phyloP scores from a whole-genome alignment of 2,329 filamentous ascomycete species.

The Talaromyces verruculosus region DNA sequence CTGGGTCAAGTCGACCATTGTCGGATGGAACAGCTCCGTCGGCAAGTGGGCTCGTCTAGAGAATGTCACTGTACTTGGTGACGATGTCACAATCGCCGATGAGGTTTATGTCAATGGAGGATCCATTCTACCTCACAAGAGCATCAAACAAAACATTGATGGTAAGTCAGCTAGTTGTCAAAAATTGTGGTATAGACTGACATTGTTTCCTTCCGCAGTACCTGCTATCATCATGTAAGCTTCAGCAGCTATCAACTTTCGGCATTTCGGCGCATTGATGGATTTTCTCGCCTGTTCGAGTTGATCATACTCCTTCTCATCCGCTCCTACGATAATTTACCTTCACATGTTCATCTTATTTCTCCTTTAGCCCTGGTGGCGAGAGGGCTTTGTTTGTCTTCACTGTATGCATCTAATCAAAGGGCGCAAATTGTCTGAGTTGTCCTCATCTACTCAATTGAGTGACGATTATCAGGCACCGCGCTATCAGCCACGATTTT shows the following conservation, averaged over 20 bases:
- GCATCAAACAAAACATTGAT: constrained; percentile 97
- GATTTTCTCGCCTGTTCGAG: not conserved
- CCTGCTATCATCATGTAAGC: constrained; percentile 52
- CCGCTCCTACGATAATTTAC: constrained; percentile 11
- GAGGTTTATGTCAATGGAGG: constrained; percentile 99
- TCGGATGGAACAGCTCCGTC: constrained; percentile 96
- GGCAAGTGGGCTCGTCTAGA: constrained; percentile 94
- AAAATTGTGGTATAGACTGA: constrained; percentile 7
- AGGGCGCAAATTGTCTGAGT: constrained; percentile 4
- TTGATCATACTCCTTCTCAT: not conserved
- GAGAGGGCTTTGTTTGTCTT: constrained; percentile 13
- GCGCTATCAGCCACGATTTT: not conserved
- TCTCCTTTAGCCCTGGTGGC: constrained; percentile 22
- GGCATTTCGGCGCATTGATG: constrained; percentile 16
- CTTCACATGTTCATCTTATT: constrained; percentile 7
- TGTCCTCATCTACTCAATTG: not conserved
- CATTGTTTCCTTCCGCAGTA: constrained; percentile 31
- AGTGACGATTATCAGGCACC: not conserved
- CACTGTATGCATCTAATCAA: constrained; percentile 15
- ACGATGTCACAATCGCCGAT: constrained; percentile 96
- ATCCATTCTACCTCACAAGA: constrained; percentile 94
- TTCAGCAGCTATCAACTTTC: constrained; percentile 4
- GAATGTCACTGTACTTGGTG: constrained; percentile 96
- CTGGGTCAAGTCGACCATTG: constrained; percentile 98
- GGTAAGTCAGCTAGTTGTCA: constrained; percentile 43